Percentiles rank a stretch among this genome's conserved stretches.
These are phyloP conservation scores for Puccinia novopanici DNA, from an alignment of 1,284 basidiomycete species.

Conservation along the genomic window DNA sequence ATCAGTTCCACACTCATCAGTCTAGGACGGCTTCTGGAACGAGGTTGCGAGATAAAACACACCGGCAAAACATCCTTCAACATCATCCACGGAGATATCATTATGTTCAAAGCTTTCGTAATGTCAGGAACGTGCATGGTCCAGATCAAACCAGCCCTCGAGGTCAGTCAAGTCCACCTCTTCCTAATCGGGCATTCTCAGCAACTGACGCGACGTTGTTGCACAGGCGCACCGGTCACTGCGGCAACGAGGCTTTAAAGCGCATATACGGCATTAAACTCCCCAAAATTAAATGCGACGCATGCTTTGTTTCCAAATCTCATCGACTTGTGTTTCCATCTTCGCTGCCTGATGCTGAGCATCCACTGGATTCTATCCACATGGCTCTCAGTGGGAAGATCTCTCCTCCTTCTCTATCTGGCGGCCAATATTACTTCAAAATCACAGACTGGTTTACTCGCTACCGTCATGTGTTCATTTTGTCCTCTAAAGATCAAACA, in stretches of 20 bases:
- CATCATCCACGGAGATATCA: not conserved
- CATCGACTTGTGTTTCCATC: not conserved
- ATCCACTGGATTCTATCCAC: slow-evolving; percentile 11
- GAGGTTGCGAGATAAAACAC: not conserved
- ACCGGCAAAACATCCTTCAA: not conserved
- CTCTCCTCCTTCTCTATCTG: slow-evolving; percentile 2
- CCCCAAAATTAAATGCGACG: not conserved
- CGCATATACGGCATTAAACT: not conserved
- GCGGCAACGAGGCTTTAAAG: not conserved
- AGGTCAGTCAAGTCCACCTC: not conserved
- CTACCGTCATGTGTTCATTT: slow-evolving; percentile 10
- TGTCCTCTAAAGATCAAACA: not conserved
- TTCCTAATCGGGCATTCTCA: not conserved
- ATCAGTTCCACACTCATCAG: not conserved
- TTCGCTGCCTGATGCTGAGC: not conserved
- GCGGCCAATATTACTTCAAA: slow-evolving; percentile 26
- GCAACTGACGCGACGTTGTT: not conserved
- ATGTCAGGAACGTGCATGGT: not conserved
- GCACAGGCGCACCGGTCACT: not conserved
- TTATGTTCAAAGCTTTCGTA: not conserved
- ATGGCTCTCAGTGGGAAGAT: slow-evolving; percentile 40
- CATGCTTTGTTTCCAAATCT: slow-evolving; percentile 6
- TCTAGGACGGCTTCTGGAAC: not conserved
- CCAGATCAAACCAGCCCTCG: not conserved
- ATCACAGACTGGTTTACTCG: slow-evolving; percentile 10